A percentile compares a stretch with the other conserved stretches of the same genome.
These are phyloP conservation scores for Sclerotinia sclerotiorum DNA, from an alignment of 2,329 filamentous ascomycete genomes.

Conservation along the genomic window DNA sequence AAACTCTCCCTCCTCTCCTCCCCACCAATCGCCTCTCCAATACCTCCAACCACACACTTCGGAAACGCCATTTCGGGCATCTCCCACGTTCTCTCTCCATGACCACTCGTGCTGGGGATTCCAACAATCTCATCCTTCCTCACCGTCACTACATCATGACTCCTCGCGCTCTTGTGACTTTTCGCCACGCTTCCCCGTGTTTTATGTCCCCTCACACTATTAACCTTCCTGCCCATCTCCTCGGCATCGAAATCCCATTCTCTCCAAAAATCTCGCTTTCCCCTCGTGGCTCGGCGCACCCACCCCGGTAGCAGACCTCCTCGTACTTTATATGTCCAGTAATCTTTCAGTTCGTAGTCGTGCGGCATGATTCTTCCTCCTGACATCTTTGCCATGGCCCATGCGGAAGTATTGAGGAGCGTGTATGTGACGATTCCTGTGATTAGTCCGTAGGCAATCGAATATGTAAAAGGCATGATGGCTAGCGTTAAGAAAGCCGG, in stretches of 20 bases:
- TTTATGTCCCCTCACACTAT: slow-evolving; percentile 23
- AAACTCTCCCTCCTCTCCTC: slow-evolving; percentile 15
- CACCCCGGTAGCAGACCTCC: slow-evolving; percentile 76
- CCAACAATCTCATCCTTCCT: neutral
- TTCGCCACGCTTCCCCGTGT: slow-evolving; percentile 24
- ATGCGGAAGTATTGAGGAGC: slow-evolving; percentile 70
- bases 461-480: slow-evolving; percentile 88
- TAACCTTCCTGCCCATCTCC: slow-evolving; percentile 16
- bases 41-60: neutral
- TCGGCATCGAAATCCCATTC: slow-evolving; percentile 35
- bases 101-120: neutral
- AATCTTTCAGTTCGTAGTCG: slow-evolving; percentile 75
- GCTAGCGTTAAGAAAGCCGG: slow-evolving; percentile 82
- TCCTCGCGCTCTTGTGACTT: slow-evolving; percentile 17
- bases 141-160: slow-evolving; percentile 1
- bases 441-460: slow-evolving; percentile 83
- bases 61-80: slow-evolving; percentile 26
- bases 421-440: slow-evolving; percentile 75
- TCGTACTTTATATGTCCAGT: slow-evolving; percentile 75
- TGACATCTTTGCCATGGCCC: slow-evolving; percentile 64
- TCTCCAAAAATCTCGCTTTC: slow-evolving; percentile 33
- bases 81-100: slow-evolving; percentile 30
- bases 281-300: slow-evolving; percentile 54
- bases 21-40: slow-evolving; percentile 16
- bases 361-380: slow-evolving; percentile 70